These are phyloP conservation scores for Ogataea chonburiensis DNA, from an alignment of 805 yeast species.

Conservation along the genomic window DNA sequence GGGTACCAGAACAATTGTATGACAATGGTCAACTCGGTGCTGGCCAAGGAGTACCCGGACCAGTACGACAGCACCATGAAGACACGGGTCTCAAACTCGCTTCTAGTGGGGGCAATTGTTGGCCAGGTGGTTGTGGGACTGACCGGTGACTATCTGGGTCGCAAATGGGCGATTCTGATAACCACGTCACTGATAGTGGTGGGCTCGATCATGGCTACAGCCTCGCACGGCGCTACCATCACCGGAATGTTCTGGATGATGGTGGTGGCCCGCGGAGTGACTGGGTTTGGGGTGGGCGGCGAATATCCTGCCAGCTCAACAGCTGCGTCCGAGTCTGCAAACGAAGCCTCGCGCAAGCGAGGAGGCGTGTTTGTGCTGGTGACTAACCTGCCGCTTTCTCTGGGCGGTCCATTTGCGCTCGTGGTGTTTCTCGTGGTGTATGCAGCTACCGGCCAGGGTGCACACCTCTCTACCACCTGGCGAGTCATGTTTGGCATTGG, in stretches of 20 bases:
- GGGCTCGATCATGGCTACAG: conserved; percentile 58
- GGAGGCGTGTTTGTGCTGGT: conserved; percentile 66
- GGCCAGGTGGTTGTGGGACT: conserved; percentile 62
- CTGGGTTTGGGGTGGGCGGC: conserved; percentile 73
- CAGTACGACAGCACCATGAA: conserved; percentile 31
- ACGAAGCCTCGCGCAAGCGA: conserved; percentile 58
- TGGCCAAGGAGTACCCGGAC: conserved; percentile 46
- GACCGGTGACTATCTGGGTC: conserved; percentile 55
- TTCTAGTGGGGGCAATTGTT: conserved; percentile 55
- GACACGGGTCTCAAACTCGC: conserved; percentile 38
- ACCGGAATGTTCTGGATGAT: conserved; percentile 56
- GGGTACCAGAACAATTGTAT: conserved; percentile 32
- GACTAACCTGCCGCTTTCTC: conserved; percentile 69
- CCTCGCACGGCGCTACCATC: conserved; percentile 51
- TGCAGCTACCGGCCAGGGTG: conserved; percentile 48
- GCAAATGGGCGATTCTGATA: conserved; percentile 59
- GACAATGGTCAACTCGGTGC: conserved; percentile 27
- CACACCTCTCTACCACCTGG: conserved; percentile 56
- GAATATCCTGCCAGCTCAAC: conserved; percentile 67
- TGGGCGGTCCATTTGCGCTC: conserved; percentile 79
- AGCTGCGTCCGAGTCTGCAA: conserved; percentile 60
- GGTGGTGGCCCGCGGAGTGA: conserved; percentile 68
- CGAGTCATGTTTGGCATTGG: conserved; percentile 68
- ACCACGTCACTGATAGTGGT: conserved; percentile 57
- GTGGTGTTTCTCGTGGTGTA: conserved; percentile 66